Evolutionary conservation across 2,329 filamentous ascomycete species (phyloP), one percentile per base, ranked within the genome.

Genomic region (Penicillium concentricum): DNA sequence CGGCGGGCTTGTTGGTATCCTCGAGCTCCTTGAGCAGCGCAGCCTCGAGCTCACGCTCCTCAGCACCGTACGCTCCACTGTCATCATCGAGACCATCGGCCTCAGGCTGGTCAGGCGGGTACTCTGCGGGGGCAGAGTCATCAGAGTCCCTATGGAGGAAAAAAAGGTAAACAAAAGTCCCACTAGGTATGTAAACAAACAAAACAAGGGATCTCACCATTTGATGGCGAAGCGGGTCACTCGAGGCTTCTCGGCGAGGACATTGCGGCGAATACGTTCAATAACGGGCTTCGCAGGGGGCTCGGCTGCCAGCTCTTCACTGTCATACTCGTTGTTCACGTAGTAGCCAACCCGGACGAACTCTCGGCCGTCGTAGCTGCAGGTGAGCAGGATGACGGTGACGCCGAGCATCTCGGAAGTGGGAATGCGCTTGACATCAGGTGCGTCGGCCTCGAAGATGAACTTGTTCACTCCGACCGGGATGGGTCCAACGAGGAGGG

Each of bases 331-430:
- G 70, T 99, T 99, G 83, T 97, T 99, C 70, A 99, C 94, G 68
- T 99, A 99, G 84, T 99, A 99, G 61, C 94, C 94, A 41, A 99
- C 93, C 64, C 94, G 92, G 38, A 99, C 92, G 69, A 99, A 99
- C 76, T 99, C 94, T 71, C 94, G 87, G 52, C 90, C 89, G 70
- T 99, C 94, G 78, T 99, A 99, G 75, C 91, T 90, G 78, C 94
- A 97, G 56, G 92, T 96, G 64, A 99, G 84, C 54, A 99, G 88
- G 68, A 99, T 92, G 69, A 99, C 94, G 4, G 94, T 99, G 49
- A 99, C 95, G 59, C 94, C 94, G 44, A 99, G 85, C 68, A 99
- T 92, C 78, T 99, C 95, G 66, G 91, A 92, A 66, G 92, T 89
- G 55, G 94, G 94, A 69, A 99, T 97, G 75, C 90, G 89, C 68